Conservation (phyloP, 768 basidiomycete species). For the Imleria badia region DNA sequence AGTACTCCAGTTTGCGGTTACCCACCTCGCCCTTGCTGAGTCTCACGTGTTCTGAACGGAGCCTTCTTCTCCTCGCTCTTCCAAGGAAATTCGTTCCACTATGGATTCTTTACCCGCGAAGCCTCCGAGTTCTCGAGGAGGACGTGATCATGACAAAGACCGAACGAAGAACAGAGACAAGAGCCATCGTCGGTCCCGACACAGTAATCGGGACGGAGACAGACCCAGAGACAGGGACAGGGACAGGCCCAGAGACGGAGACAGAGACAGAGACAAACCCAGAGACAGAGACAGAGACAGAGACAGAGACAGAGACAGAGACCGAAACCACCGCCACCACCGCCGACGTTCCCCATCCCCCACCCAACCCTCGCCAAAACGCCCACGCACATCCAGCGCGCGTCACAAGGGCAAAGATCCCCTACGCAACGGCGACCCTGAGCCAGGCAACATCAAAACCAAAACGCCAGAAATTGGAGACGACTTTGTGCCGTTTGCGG, state of each 20-base stretch:
- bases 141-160: slow-evolving; percentile 18
- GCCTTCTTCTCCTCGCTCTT: background rate
- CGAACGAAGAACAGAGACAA: slow-evolving; percentile 5
- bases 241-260: too few relatives aligned
- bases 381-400: slow-evolving; percentile 9
- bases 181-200: slow-evolving; percentile 6
- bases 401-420: slow-evolving; percentile 22
- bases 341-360: slow-evolving; percentile 19
- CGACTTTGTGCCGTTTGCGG: slow-evolving; percentile 32
- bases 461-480: slow-evolving; percentile 23
- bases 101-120: slow-evolving; percentile 25
- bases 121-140: slow-evolving; percentile 16
- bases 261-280: too few relatives aligned
- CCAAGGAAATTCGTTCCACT: background rate
- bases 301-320: background rate
- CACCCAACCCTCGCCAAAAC: slow-evolving; percentile 15
- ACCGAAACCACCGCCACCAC: background rate
- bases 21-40: too few relatives aligned
- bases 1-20: too few relatives aligned
- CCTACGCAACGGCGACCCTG: background rate
- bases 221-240: too few relatives aligned
- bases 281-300: slow-evolving; percentile 3
- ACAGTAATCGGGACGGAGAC: slow-evolving; percentile 5
- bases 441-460: slow-evolving; percentile 9
- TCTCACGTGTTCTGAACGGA: too few relatives aligned